Conservation (phyloP, 768 basidiomycete genomes). For the Podaxis sp. region DNA sequence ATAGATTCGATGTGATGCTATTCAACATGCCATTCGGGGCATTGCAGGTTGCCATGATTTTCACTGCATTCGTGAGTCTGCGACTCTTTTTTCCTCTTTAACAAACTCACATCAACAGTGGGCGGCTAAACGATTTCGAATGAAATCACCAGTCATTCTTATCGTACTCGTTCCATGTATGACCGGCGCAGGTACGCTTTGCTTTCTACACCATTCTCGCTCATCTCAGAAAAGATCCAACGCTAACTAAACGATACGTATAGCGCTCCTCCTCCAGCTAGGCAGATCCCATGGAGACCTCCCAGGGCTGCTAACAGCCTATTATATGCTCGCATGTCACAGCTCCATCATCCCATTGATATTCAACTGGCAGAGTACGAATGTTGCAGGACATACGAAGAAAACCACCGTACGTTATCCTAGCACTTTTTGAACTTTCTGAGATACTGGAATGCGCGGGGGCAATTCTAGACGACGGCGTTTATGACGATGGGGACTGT, state of each 20-base stretch:
- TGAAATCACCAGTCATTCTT: slow-evolving; percentile 28
- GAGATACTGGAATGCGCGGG: background rate
- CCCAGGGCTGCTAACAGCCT: slow-evolving; percentile 28
- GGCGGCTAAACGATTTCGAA: slow-evolving; percentile 25
- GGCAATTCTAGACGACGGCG: slow-evolving; percentile 23
- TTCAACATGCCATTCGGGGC: slow-evolving; percentile 30
- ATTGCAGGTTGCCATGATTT: slow-evolving; percentile 27
- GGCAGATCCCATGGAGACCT: slow-evolving; percentile 26
- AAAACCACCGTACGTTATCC: slow-evolving; percentile 23
- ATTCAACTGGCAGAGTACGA: slow-evolving; percentile 34
- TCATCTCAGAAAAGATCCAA: background rate
- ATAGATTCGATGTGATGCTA: slow-evolving; percentile 32
- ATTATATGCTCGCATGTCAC: slow-evolving; percentile 28
- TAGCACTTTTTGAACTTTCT: background rate
- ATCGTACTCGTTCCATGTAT: slow-evolving; percentile 24
- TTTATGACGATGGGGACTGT: slow-evolving; percentile 26
- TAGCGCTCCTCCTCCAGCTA: slow-evolving; percentile 27
- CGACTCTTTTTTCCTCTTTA: background rate
- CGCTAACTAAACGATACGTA: background rate
- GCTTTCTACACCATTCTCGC: background rate
- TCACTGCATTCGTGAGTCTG: slow-evolving; percentile 27
- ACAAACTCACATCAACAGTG: slow-evolving; percentile 20
- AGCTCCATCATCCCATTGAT: slow-evolving; percentile 25
- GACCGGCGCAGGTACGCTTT: slow-evolving; percentile 22
- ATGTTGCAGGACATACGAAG: slow-evolving; percentile 35